Percentiles rank a stretch among this genome's conserved stretches.
Conservation (phyloP, 2,329 filamentous ascomycete genomes). For the Beauveria australis region DNA sequence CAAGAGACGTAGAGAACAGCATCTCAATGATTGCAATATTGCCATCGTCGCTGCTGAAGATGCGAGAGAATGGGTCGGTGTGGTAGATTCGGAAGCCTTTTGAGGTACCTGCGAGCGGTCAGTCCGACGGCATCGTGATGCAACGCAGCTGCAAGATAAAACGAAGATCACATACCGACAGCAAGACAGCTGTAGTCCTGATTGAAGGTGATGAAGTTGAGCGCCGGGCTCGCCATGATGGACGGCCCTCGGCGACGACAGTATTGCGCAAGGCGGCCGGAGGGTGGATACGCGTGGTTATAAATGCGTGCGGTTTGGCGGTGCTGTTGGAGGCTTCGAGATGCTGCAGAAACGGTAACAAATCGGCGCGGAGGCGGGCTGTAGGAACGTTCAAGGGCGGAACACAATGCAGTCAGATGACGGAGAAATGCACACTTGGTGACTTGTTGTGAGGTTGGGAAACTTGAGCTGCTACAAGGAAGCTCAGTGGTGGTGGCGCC, state of each 20-base stretch:
- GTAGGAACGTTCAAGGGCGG: not conserved
- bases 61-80: constrained; percentile 91
- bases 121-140: not conserved
- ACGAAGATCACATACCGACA: constrained; percentile 55
- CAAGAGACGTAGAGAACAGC: constrained; percentile 95
- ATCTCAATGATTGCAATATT: constrained; percentile 97
- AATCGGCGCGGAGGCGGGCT: not conserved
- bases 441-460: constrained; percentile 1
- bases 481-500: not conserved
- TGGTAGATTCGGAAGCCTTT: constrained; percentile 95
- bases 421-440: constrained; percentile 3
- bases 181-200: constrained; percentile 97
- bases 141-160: not conserved
- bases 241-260: constrained; percentile 10
- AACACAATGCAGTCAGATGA: constrained; percentile 3
- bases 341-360: not conserved
- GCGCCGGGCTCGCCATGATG: constrained; percentile 59
- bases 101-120: constrained; percentile 58
- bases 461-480: not conserved
- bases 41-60: constrained; percentile 87
- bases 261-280: not conserved
- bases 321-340: constrained; percentile 1
- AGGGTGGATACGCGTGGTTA: not conserved
- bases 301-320: not conserved
- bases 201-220: constrained; percentile 99